phyloP scores from a whole-genome alignment of 1,284 basidiomycete species.

The Anthracocystis walkeri region DNA sequence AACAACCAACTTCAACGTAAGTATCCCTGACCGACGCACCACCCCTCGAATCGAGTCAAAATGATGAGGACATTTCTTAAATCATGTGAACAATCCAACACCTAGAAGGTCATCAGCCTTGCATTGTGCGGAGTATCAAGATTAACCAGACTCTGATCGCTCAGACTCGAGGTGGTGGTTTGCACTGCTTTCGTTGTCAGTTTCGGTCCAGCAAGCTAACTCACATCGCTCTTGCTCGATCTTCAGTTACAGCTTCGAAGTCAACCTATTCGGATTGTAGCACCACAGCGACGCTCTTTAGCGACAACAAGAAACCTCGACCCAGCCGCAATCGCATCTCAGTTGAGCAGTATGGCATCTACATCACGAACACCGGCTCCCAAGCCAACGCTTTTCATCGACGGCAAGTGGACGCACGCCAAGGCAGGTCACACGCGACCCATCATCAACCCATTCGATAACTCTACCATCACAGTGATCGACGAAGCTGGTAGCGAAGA shows the following conservation, averaged over 20 bases:
- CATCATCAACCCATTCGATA: conserved; percentile 65
- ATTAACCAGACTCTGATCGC: conserved; percentile 58
- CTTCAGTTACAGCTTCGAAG: conserved; percentile 10
- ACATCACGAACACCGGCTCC: conserved; percentile 44
- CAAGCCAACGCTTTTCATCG: conserved; percentile 67
- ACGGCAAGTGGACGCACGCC: conserved; percentile 64
- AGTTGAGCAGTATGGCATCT: conserved; percentile 53
- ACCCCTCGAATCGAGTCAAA: neutral
- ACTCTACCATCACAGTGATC: conserved; percentile 55
- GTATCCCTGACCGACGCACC: neutral
- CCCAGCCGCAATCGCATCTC: conserved; percentile 43
- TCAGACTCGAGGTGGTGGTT: conserved; percentile 1
- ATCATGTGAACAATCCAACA: conserved; percentile 63
- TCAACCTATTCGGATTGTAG: neutral
- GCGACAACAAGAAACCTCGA: conserved; percentile 9
- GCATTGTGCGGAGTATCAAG: conserved; percentile 44
- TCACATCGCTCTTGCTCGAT: neutral
- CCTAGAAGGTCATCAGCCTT: conserved; percentile 51
- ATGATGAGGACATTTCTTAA: conserved; percentile 56
- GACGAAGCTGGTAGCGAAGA: conserved; percentile 64
- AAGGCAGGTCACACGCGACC: conserved; percentile 57
- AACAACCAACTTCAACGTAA: conserved; percentile 7
- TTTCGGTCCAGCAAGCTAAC: neutral
- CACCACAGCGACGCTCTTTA: neutral
- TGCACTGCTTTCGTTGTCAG: neutral